Conservation (phyloP, 352 stramenopile species). For the Phytophthora europaea region DNA sequence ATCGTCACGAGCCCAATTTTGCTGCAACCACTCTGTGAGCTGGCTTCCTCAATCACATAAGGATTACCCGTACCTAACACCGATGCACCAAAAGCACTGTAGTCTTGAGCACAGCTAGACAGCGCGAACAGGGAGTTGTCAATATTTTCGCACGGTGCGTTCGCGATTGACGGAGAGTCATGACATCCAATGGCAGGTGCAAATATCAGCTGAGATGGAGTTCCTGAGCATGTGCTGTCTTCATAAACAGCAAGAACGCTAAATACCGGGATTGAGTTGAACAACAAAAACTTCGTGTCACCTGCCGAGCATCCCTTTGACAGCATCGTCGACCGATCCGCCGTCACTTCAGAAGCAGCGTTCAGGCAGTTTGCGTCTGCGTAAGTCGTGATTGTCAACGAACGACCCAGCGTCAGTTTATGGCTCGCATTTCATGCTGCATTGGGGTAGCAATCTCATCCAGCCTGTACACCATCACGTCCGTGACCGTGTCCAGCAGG, state of each 20-base stretch:
- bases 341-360: background rate
- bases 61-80: conserved; percentile 1
- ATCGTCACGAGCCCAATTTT: background rate
- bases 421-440: background rate
- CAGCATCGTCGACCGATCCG: background rate
- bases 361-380: background rate
- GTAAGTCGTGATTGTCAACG: background rate
- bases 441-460: conserved; percentile 9
- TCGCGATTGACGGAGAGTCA: background rate
- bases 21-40: background rate
- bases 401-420: background rate
- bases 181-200: background rate
- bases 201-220: conserved; percentile 15
- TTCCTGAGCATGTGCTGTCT: conserved; percentile 13
- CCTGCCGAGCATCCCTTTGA: background rate
- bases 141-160: background rate
- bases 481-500: background rate
- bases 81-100: background rate
- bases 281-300: background rate
- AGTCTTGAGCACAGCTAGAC: background rate
- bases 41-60: conserved; percentile 6
- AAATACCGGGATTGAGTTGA: background rate
- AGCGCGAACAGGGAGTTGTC: background rate
- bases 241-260: background rate
- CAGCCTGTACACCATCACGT: conserved; percentile 10